Percentiles rank a stretch among this genome's conserved stretches.
Evolutionary conservation across 1,284 basidiomycete genomes (phyloP).

Genomic region (Rhodofomes roseus): DNA sequence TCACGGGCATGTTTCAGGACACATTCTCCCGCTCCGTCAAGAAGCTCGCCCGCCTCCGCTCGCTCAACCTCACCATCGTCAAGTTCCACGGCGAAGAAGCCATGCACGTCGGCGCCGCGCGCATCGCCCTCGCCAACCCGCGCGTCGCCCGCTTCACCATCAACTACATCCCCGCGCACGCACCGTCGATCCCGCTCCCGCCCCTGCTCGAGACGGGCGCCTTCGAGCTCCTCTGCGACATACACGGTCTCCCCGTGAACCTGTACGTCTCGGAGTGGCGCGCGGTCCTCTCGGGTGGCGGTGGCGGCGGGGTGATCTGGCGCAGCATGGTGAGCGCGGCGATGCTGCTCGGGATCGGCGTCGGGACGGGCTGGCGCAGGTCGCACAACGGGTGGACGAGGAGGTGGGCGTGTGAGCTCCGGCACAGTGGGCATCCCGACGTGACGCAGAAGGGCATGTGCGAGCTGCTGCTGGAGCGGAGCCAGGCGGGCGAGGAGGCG

Average conservation of each 20-base stretch:
- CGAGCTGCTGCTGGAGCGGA: slow-evolving; percentile 50
- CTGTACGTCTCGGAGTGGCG: slow-evolving; percentile 45
- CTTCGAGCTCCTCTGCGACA: slow-evolving; percentile 47
- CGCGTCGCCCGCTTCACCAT: slow-evolving; percentile 59
- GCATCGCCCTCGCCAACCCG: slow-evolving; percentile 61
- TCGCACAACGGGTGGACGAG: slow-evolving; percentile 16
- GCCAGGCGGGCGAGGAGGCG: slow-evolving; percentile 65
- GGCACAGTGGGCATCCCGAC: slow-evolving; percentile 40
- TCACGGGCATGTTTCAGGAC: slow-evolving; percentile 28
- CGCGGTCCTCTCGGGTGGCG: slow-evolving; percentile 26
- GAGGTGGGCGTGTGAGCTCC: slow-evolving; percentile 43
- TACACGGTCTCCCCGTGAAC: slow-evolving; percentile 39
- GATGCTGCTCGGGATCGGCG: slow-evolving; percentile 18
- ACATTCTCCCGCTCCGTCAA: slow-evolving; percentile 38
- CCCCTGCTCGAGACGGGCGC: slow-evolving; percentile 36
- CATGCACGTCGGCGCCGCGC: slow-evolving; percentile 51
- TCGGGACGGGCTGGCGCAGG: slow-evolving; percentile 5
- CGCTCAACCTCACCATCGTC: slow-evolving; percentile 58
- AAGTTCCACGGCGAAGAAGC: slow-evolving; percentile 61
- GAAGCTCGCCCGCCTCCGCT: slow-evolving; percentile 55
- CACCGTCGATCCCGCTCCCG: slow-evolving; percentile 32
- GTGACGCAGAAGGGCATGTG: slow-evolving; percentile 29
- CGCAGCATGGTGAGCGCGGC: slow-evolving; percentile 21
- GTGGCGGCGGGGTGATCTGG: slow-evolving; percentile 3
- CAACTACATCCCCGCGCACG: slow-evolving; percentile 49